Percentiles rank a stretch among this genome's conserved stretches.
phyloP scores from a whole-genome alignment of 2,329 filamentous ascomycete genomes.

The Fusarium sp. region DNA sequence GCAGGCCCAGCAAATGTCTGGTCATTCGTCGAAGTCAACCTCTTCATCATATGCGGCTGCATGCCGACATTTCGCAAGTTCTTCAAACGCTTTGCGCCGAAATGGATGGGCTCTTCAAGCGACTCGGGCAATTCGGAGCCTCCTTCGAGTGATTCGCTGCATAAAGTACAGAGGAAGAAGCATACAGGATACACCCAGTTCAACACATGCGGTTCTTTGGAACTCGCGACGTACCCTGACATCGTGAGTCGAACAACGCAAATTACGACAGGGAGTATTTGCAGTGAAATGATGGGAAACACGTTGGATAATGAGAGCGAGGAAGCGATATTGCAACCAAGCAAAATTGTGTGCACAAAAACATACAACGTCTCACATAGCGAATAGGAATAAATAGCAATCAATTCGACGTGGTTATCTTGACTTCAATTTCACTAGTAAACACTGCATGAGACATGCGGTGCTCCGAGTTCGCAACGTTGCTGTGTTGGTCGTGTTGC shows the following conservation, averaged over 20 bases:
- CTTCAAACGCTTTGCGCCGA: constrained; percentile 65
- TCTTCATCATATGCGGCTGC: constrained; percentile 40
- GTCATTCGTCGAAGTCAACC: constrained; percentile 49
- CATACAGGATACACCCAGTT: constrained; percentile 24
- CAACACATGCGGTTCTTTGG: background rate
- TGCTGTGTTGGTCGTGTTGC: background rate
- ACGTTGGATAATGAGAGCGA: constrained; percentile 8
- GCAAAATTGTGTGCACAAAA: constrained; percentile 11
- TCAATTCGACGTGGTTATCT: fast-evolving
- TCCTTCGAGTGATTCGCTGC: background rate
- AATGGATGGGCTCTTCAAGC: constrained; percentile 70
- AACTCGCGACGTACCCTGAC: constrained; percentile 2
- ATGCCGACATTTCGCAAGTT: constrained; percentile 56
- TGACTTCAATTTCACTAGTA: background rate
- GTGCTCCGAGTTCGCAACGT: background rate
- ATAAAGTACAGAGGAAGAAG: constrained; percentile 15
- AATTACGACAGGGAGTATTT: background rate
- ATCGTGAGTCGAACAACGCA: background rate
- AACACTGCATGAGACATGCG: fast-evolving
- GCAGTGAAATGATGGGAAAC: background rate
- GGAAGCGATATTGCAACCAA: constrained; percentile 13
- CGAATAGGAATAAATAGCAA: background rate
- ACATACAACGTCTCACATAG: constrained; percentile 3
- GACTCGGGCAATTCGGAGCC: constrained; percentile 50
- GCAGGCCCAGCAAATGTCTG: constrained; percentile 38